Percentiles rank a stretch among this genome's conserved stretches.
Conservation (phyloP, 768 basidiomycete species). For the Fomitopsis pulvina region DNA sequence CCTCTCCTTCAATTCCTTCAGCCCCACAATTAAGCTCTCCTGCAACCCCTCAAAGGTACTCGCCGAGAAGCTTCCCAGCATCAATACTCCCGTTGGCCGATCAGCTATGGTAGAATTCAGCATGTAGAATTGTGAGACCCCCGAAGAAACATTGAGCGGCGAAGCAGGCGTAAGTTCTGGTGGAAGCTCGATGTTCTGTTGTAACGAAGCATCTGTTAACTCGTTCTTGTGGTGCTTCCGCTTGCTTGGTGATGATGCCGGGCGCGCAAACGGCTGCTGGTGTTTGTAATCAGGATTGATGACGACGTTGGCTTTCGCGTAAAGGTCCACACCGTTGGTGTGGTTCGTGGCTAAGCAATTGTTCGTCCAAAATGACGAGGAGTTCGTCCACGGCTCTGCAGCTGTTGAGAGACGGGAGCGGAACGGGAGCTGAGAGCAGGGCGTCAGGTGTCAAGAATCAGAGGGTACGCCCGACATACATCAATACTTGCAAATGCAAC, state of each 20-base stretch:
- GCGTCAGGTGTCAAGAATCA: too few species aligned
- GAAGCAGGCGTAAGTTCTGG: conserved; percentile 28
- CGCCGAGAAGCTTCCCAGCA: conserved; percentile 52
- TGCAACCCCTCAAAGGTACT: conserved; percentile 35
- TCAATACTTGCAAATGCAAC: conserved; percentile 34
- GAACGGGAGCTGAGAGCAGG: conserved; percentile 43
- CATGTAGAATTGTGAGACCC: conserved; percentile 49
- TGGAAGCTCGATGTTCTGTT: conserved; percentile 33
- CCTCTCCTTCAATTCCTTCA: conserved; percentile 36
- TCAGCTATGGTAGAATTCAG: conserved; percentile 32
- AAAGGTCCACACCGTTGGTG: conserved; percentile 38
- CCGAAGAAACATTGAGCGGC: conserved; percentile 37
- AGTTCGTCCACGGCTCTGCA: conserved; percentile 41
- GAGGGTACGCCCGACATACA: conserved; percentile 24
- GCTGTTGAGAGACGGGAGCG: conserved; percentile 44
- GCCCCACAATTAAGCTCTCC: conserved; percentile 36
- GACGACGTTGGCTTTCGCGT: conserved; percentile 8
- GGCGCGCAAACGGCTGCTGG: conserved; percentile 16
- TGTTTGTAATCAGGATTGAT: conserved; percentile 1
- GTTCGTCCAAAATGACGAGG: conserved; percentile 40
- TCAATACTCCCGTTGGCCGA: conserved; percentile 43
- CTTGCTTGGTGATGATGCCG: conserved; percentile 9
- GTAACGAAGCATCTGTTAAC: conserved; percentile 38
- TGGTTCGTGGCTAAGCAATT: conserved; percentile 43
- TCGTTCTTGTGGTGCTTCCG: conserved; percentile 39